Evolutionary conservation across 306 rosid genomes (phyloP).

Genomic region (Phaseolus lunatus): DNA sequence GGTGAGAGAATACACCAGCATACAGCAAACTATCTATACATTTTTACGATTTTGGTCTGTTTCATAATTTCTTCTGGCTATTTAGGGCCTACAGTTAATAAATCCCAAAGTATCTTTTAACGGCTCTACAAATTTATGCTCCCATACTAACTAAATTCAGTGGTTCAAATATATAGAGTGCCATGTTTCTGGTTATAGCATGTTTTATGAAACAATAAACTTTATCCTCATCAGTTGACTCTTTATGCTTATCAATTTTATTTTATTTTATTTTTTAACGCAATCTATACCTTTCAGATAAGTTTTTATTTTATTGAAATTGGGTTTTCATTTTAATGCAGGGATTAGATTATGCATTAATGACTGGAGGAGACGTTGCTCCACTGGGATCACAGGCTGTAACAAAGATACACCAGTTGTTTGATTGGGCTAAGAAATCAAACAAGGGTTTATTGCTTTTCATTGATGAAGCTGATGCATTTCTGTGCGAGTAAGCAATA

Average conservation of each 20-base stretch:
- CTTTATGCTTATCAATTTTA: not conserved
- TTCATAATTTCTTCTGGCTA: constrained; percentile 3
- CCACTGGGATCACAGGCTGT: constrained; percentile 98
- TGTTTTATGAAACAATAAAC: constrained; percentile 21
- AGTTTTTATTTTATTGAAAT: constrained; percentile 2
- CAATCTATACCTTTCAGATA: constrained; percentile 2
- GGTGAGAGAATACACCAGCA: not conserved
- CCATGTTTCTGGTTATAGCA: constrained; percentile 22
- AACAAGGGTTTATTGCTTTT: constrained; percentile 89
- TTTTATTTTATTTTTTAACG: constrained; percentile 4
- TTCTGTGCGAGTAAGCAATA: constrained; percentile 93
- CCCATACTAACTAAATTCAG: not conserved
- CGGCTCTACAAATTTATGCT: not conserved
- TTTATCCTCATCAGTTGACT: not conserved
- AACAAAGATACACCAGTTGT: constrained; percentile 94
- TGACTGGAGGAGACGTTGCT: constrained; percentile 99
- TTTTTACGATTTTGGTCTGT: not conserved
- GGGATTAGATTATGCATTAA: constrained; percentile 97
- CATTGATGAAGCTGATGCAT: constrained; percentile 99
- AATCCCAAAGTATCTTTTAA: not conserved
- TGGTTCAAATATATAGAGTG: not conserved
- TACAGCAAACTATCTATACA: not conserved
- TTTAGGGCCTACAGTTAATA: constrained; percentile 6
- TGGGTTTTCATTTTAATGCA: constrained; percentile 40
- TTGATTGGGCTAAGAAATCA: constrained; percentile 96